phyloP scores from a whole-genome alignment of 441 rosid species.

The Pelargonium myrrhifolium region DNA sequence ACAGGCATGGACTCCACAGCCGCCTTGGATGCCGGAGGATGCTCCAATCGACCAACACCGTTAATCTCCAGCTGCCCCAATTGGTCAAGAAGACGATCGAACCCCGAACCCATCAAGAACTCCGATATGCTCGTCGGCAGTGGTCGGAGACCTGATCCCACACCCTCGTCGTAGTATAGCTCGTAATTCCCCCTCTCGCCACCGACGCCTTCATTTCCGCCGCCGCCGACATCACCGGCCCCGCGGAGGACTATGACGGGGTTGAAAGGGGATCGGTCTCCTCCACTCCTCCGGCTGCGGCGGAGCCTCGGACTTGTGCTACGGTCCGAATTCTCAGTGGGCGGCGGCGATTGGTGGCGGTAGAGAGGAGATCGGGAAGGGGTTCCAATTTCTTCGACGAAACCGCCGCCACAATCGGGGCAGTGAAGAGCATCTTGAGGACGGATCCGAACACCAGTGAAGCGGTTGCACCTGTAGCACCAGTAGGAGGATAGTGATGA shows the following conservation, averaged over 20 bases:
- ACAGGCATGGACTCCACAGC: constrained; percentile 48
- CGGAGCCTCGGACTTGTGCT: constrained; percentile 22
- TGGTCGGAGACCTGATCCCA: constrained; percentile 47
- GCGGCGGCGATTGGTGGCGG: constrained; percentile 22
- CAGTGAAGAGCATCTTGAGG: constrained; percentile 30
- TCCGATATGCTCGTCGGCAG: constrained; percentile 50
- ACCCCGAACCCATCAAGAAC: constrained; percentile 58
- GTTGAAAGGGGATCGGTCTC: constrained; percentile 47
- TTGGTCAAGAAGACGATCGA: constrained; percentile 56
- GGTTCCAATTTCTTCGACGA: constrained; percentile 33
- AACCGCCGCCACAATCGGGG: constrained; percentile 45
- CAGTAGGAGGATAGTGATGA: constrained; percentile 35
- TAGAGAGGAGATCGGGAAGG: constrained; percentile 23
- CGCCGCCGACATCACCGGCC: constrained; percentile 16
- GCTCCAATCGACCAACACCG: constrained; percentile 35
- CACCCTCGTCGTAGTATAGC: constrained; percentile 48
- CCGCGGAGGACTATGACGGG: constrained; percentile 56
- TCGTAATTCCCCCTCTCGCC: constrained; percentile 32
- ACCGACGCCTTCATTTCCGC: constrained; percentile 17
- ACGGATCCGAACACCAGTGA: constrained; percentile 23
- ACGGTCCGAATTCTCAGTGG: constrained; percentile 17
- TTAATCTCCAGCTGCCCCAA: constrained; percentile 41
- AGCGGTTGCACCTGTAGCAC: constrained; percentile 49
- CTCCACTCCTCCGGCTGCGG: constrained; percentile 27
- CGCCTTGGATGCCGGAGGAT: constrained; percentile 53